These are phyloP conservation scores for Rhodotorula paludigena DNA, from an alignment of 768 basidiomycete species.

Conservation along the genomic window DNA sequence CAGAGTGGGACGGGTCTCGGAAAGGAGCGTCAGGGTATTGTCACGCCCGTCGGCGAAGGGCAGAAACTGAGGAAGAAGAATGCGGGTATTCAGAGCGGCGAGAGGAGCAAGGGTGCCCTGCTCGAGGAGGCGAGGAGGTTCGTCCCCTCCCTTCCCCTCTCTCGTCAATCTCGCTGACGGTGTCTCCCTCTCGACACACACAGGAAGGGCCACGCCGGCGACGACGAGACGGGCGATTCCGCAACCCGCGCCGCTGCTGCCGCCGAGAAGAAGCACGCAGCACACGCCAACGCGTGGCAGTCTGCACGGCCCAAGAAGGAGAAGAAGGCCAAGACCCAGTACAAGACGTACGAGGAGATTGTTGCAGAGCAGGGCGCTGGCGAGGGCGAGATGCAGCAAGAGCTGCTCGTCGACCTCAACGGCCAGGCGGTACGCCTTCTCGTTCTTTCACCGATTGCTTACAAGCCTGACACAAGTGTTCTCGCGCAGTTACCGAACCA, in stretches of 20 bases:
- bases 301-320: slow-evolving; percentile 54
- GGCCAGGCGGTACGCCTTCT: slow-evolving; percentile 70
- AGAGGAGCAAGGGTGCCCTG: slow-evolving; percentile 79
- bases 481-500: slow-evolving; percentile 75
- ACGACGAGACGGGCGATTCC: slow-evolving; percentile 66
- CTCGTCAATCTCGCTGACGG: not conserved
- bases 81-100: slow-evolving; percentile 80
- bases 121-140: slow-evolving; percentile 64
- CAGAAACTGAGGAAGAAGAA: slow-evolving; percentile 72
- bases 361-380: slow-evolving; percentile 76
- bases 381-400: slow-evolving; percentile 52
- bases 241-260: slow-evolving; percentile 38
- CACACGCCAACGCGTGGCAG: slow-evolving; percentile 49
- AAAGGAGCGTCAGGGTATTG: slow-evolving; percentile 68
- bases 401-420: slow-evolving; percentile 88
- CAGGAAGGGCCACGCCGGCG: slow-evolving; percentile 55
- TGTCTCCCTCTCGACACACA: slow-evolving; percentile 1
- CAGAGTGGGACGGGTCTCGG: slow-evolving; percentile 73
- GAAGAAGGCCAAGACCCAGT: slow-evolving; percentile 75
- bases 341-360: slow-evolving; percentile 97
- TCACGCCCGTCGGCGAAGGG: slow-evolving; percentile 81
- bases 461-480: not conserved
- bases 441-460: not conserved
- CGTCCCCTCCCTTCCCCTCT: slow-evolving; percentile 38
- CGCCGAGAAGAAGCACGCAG: slow-evolving; percentile 2